Percentiles rank a stretch among this genome's conserved stretches.
Evolutionary conservation across 805 yeast genomes (phyloP).

Genomic region (Saturnispora sanitii): DNA sequence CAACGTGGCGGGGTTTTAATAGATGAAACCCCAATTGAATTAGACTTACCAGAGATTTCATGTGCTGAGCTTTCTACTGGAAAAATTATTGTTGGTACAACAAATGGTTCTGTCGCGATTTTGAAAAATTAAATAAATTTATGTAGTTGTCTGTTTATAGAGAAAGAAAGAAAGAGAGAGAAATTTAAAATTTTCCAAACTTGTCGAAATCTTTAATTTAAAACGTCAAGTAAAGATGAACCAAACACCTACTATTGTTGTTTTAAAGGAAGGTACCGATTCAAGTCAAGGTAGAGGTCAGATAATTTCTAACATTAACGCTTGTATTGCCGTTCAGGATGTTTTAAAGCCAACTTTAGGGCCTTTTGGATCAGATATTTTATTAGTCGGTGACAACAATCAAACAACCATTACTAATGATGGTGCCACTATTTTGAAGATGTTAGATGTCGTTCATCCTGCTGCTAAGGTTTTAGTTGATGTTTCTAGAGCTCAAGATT

Average conservation of each 20-base stretch:
- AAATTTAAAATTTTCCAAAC: conserved; percentile 1
- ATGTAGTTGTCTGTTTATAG: background rate
- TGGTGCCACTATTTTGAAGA: conserved; percentile 92
- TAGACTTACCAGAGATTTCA: background rate
- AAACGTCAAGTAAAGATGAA: conserved; percentile 32
- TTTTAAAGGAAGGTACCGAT: conserved; percentile 95
- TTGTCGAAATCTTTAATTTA: background rate
- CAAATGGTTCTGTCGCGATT: background rate
- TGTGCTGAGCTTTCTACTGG: background rate
- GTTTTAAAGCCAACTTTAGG: conserved; percentile 92
- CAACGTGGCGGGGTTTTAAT: background rate
- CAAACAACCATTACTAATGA: conserved; percentile 94
- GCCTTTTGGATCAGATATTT: conserved; percentile 92
- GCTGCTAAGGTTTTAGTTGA: conserved; percentile 95
- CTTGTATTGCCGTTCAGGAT: conserved; percentile 95
- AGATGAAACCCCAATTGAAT: background rate
- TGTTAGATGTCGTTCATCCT: conserved; percentile 93
- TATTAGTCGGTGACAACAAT: conserved; percentile 70
- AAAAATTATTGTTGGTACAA: background rate
- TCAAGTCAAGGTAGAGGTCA: conserved; percentile 95
- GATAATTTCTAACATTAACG: conserved; percentile 89
- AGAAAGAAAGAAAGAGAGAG: background rate
- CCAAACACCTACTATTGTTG: conserved; percentile 97
- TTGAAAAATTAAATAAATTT: background rate
- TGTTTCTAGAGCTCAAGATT: conserved; percentile 92